Percentiles rank a stretch among this genome's conserved stretches.
phyloP scores from a whole-genome alignment of 2,329 filamentous ascomycete species.

The Clonostachys rosea region DNA sequence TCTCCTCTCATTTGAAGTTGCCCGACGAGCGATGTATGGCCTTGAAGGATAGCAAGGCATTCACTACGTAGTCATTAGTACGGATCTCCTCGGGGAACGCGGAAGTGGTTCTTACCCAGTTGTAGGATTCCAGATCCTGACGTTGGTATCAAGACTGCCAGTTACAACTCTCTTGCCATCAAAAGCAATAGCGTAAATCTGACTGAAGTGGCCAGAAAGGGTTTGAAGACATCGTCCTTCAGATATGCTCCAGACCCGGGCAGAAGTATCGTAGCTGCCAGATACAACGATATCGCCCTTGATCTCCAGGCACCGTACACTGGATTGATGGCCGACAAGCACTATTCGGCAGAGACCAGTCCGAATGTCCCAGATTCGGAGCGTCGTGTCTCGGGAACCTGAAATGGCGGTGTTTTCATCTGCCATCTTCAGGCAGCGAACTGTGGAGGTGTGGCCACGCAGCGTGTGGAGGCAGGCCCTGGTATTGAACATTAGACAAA shows the following conservation, averaged over 20 bases:
- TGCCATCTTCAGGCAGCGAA: constrained; percentile 96
- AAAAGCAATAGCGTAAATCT: constrained; percentile 98
- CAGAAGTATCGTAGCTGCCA: constrained; percentile 95
- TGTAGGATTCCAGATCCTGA: constrained; percentile 91
- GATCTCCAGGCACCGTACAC: constrained; percentile 91
- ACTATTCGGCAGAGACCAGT: constrained; percentile 88
- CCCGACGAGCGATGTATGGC: constrained; percentile 93
- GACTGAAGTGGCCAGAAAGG: constrained; percentile 90
- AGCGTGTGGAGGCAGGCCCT: constrained; percentile 77
- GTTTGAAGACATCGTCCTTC: constrained; percentile 90
- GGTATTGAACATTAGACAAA: constrained; percentile 9
- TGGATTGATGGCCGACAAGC: constrained; percentile 90
- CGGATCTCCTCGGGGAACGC: background rate
- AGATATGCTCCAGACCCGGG: constrained; percentile 96
- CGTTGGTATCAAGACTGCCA: constrained; percentile 92
- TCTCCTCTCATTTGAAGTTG: constrained; percentile 95
- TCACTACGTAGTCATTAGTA: constrained; percentile 38
- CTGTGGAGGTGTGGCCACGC: constrained; percentile 92
- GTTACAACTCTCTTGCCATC: constrained; percentile 92
- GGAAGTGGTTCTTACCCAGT: constrained; percentile 60
- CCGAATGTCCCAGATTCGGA: constrained; percentile 91
- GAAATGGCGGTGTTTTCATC: constrained; percentile 93
- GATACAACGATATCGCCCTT: constrained; percentile 97
- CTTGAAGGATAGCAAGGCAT: constrained; percentile 88
- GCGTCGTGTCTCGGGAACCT: constrained; percentile 88